Percentiles rank a stretch among this genome's conserved stretches.
phyloP scores from a whole-genome alignment of 345 rosid species.

The Aegle marmelos region DNA sequence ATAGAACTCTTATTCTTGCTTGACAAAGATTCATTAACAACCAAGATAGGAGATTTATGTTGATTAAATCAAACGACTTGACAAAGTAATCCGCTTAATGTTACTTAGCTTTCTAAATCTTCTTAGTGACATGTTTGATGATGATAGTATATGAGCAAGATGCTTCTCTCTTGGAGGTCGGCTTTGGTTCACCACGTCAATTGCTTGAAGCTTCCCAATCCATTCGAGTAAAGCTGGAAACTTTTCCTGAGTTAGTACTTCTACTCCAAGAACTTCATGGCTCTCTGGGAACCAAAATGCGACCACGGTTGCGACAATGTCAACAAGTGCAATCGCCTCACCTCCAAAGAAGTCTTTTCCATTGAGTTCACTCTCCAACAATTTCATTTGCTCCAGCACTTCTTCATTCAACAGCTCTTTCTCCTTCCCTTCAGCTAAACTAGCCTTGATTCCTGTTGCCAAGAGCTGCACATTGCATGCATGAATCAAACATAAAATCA shows the following conservation, averaged over 20 bases:
- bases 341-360: slow-evolving; percentile 28
- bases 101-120: too few relatives aligned
- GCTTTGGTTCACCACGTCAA: slow-evolving; percentile 13
- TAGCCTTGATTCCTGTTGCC: not conserved
- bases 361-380: slow-evolving; percentile 21
- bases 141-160: not conserved
- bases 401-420: slow-evolving; percentile 15
- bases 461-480: not conserved
- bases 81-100: too few relatives aligned
- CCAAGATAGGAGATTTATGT: not conserved
- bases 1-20: not conserved
- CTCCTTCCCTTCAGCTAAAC: not conserved
- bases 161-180: slow-evolving; percentile 21
- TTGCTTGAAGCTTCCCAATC: slow-evolving; percentile 14
- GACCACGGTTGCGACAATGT: slow-evolving; percentile 10
- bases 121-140: not conserved
- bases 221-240: slow-evolving; percentile 22
- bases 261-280: slow-evolving; percentile 7
- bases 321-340: slow-evolving; percentile 16
- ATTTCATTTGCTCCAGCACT: slow-evolving; percentile 4
- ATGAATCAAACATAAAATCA: not conserved
- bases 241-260: slow-evolving; percentile 3
- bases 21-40: not conserved
- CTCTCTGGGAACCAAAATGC: not conserved
- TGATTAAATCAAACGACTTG: not conserved